phyloP scores from a whole-genome alignment of 371 early-diverging fungal genomes.

The Mortierella sp. region DNA sequence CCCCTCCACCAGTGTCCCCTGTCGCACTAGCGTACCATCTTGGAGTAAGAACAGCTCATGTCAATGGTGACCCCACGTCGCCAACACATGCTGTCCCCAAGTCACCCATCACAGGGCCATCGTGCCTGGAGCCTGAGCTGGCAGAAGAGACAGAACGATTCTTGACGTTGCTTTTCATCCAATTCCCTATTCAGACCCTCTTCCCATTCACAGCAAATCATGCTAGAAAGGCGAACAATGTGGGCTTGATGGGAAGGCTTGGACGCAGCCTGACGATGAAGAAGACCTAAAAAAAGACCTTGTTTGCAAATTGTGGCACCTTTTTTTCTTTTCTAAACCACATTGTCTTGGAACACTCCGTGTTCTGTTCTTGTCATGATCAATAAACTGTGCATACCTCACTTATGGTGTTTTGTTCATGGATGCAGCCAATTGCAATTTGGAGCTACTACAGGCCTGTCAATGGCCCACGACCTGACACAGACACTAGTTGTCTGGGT shows the following conservation, averaged over 20 bases:
- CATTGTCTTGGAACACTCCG: no score
- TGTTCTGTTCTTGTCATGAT: no score
- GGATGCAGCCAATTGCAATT: no score
- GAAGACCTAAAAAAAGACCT: no score
- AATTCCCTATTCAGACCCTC: slow-evolving; percentile 53
- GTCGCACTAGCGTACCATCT: slow-evolving; percentile 39
- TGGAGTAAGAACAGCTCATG: slow-evolving; percentile 35
- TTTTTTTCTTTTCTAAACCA: no score
- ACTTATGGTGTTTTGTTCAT: no score
- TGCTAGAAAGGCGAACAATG: slow-evolving; percentile 7
- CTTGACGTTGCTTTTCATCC: slow-evolving; percentile 48
- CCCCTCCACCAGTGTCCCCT: slow-evolving; percentile 45
- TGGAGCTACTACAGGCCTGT: no score
- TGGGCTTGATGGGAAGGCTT: slow-evolving; percentile 38
- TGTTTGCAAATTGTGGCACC: no score
- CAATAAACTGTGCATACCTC: no score
- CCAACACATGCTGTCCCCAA: slow-evolving; percentile 32
- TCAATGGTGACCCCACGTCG: not conserved
- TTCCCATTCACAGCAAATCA: slow-evolving; percentile 32
- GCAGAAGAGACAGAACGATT: slow-evolving; percentile 53
- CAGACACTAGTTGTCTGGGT: no score
- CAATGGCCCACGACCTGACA: no score
- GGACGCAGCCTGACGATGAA: slow-evolving; percentile 42
- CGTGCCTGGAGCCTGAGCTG: slow-evolving; percentile 50
- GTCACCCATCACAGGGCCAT: slow-evolving; percentile 12